A percentile compares a stretch with the other conserved stretches of the same genome.
These are phyloP conservation scores for Tolypocladium ovalisporum DNA, from an alignment of 2,329 filamentous ascomycete species.

Conservation along the genomic window DNA sequence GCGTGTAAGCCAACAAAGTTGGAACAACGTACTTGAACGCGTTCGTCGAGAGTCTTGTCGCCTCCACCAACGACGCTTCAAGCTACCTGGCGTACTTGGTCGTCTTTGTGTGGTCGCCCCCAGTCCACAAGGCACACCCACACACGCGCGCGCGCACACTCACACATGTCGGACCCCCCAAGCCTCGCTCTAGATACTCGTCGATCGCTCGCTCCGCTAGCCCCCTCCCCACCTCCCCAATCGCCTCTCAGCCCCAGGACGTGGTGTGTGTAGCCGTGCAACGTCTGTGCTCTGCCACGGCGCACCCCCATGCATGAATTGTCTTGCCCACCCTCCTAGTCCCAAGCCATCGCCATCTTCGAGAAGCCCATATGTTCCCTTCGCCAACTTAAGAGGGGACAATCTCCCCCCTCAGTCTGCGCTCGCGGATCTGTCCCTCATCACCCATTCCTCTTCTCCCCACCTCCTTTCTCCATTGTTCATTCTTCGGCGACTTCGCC, in stretches of 20 bases:
- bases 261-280: neutral
- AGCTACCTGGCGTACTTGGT: neutral
- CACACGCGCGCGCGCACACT: neutral
- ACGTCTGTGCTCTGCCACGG: neutral
- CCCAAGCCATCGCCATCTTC: constrained; percentile 4
- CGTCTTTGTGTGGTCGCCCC: neutral
- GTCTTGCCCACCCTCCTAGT: neutral
- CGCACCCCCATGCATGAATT: neutral
- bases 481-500: neutral
- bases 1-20: neutral
- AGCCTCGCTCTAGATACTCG: neutral
- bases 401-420: neutral
- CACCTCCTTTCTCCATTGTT: neutral
- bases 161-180: neutral
- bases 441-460: neutral
- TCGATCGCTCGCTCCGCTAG: neutral
- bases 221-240: neutral
- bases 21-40: neutral
- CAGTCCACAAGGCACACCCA: neutral
- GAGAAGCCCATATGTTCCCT: constrained; percentile 1
- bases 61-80: neutral
- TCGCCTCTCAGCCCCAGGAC: neutral
- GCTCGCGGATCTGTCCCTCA: neutral
- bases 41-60: neutral
- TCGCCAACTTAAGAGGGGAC: constrained; percentile 3